phyloP scores from a whole-genome alignment of 768 basidiomycete genomes.

The Saitozyma sp. region DNA sequence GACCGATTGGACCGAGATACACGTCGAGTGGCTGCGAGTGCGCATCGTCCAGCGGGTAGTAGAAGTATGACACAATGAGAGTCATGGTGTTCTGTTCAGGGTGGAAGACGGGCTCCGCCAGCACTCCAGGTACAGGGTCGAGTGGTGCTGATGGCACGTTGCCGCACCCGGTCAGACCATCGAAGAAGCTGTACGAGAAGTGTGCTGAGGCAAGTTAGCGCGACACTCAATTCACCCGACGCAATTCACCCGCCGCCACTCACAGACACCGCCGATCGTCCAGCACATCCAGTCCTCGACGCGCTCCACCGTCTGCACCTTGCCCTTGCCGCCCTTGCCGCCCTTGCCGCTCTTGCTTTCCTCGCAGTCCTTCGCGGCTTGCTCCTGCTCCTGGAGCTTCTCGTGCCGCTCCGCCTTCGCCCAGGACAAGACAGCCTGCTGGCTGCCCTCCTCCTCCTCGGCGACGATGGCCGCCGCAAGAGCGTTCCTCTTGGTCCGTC shows the following conservation, averaged over 20 bases:
- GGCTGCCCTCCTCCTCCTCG: constrained; percentile 29
- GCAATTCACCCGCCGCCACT: constrained; percentile 15
- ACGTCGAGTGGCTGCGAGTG: constrained; percentile 74
- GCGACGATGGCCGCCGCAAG: constrained; percentile 33
- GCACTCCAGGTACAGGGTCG: constrained; percentile 84
- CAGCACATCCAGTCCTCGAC: constrained; percentile 94
- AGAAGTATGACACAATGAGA: constrained; percentile 83
- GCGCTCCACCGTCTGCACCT: constrained; percentile 62
- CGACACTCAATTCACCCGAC: background rate
- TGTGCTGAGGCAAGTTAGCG: constrained; percentile 11
- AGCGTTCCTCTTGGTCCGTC: constrained; percentile 33
- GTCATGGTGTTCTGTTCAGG: constrained; percentile 73
- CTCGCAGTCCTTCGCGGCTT: constrained; percentile 75
- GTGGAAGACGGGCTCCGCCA: constrained; percentile 74
- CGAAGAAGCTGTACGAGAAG: constrained; percentile 85
- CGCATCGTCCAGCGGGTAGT: constrained; percentile 58
- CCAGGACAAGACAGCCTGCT: constrained; percentile 32
- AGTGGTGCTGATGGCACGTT: constrained; percentile 68
- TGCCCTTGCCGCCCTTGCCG: constrained; percentile 53
- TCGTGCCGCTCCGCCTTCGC: constrained; percentile 6
- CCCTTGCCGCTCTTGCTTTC: constrained; percentile 96
- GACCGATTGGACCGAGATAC: constrained; percentile 86
- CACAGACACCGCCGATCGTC: constrained; percentile 94
- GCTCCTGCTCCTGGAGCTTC: background rate
- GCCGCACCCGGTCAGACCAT: constrained; percentile 60